Conservation (phyloP, 176 grass and related monocot species). For the Eremochloa ophiuroides region DNA sequence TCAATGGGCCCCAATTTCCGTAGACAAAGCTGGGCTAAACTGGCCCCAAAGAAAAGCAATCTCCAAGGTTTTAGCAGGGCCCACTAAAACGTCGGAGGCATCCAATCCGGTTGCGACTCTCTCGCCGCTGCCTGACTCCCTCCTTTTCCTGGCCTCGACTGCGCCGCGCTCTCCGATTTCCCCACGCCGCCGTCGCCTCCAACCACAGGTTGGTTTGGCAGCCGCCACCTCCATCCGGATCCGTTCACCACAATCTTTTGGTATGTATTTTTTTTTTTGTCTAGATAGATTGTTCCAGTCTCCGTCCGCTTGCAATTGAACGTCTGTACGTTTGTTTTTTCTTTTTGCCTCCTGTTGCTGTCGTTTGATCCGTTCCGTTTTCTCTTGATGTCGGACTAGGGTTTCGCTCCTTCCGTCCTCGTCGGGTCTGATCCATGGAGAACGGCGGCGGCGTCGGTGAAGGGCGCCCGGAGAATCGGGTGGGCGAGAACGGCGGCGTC, state of each 20-base stretch:
- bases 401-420: slow-evolving; percentile 6
- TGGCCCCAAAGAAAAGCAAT: background rate
- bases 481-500: slow-evolving; percentile 15
- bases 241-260: too few relatives aligned
- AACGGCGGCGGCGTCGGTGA: background rate
- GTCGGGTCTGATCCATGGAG: slow-evolving; percentile 22
- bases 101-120: background rate
- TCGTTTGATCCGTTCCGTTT: slow-evolving; percentile 41
- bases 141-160: background rate
- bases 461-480: slow-evolving; percentile 20
- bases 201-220: slow-evolving; percentile 8
- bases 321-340: background rate
- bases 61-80: background rate
- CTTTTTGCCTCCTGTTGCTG: background rate
- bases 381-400: slow-evolving; percentile 21
- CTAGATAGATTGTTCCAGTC: background rate
- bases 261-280: background rate
- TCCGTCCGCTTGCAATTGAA: background rate
- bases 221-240: too few relatives aligned
- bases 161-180: slow-evolving; percentile 23
- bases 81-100: background rate
- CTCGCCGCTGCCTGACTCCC: background rate
- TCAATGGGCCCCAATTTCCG: background rate
- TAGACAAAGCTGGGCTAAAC: background rate
- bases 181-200: background rate